phyloP scores from a whole-genome alignment of 176 grass and related monocot species.

The Avena sativa region DNA sequence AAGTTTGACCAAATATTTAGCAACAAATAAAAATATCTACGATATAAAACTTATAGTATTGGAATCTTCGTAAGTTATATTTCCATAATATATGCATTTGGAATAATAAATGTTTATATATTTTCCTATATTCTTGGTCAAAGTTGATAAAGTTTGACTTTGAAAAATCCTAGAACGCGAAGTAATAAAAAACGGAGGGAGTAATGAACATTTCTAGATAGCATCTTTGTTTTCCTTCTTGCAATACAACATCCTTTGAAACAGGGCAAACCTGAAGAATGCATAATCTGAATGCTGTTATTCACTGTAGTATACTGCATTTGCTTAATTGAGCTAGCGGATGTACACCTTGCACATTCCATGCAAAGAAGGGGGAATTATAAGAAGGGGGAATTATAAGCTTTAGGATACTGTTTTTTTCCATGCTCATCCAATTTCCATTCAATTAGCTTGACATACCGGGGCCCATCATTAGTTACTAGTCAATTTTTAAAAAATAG shows the following conservation, averaged over 20 bases:
- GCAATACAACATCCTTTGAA: slow-evolving; percentile 21
- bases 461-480: not conserved
- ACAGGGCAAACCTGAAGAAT: not conserved
- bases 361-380: not conserved
- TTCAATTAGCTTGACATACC: not conserved
- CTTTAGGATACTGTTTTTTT: not conserved
- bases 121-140: too few relatives aligned
- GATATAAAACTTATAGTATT: too few relatives aligned
- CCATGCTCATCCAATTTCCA: not conserved
- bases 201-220: slow-evolving; percentile 4
- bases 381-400: not conserved
- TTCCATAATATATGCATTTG: too few relatives aligned
- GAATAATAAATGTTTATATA: too few relatives aligned
- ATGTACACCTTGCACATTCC: not conserved
- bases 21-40: too few relatives aligned
- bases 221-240: not conserved
- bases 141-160: too few relatives aligned
- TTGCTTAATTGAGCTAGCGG: not conserved
- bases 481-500: not conserved
- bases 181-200: too few relatives aligned
- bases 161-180: too few relatives aligned
- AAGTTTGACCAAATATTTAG: too few relatives aligned
- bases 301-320: not conserved
- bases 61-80: too few relatives aligned
- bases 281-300: not conserved